Conservation (phyloP, 1,284 basidiomycete species). For the Erythrobasidium hasegawianum region DNA sequence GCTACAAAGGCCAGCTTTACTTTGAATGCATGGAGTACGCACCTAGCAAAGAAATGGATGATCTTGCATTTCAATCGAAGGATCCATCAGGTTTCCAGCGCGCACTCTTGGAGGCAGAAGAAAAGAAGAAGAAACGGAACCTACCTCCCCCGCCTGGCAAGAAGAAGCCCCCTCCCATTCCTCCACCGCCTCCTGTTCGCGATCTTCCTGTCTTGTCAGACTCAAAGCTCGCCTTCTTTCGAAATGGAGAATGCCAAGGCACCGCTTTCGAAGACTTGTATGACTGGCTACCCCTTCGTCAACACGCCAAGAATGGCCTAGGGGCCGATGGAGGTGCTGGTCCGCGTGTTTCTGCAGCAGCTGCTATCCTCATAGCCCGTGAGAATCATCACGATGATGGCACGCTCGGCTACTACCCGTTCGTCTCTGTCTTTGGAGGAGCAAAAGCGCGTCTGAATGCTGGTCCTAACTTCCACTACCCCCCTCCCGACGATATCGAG, state of each 20-base stretch:
- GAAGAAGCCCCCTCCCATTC: slow-evolving; percentile 35
- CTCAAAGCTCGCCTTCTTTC: slow-evolving; percentile 81
- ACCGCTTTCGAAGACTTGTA: slow-evolving; percentile 83
- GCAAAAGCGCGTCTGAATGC: slow-evolving; percentile 81
- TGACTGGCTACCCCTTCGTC: slow-evolving; percentile 81
- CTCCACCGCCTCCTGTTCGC: slow-evolving; percentile 54
- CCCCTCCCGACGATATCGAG: slow-evolving; percentile 65
- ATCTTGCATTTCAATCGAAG: slow-evolving; percentile 52
- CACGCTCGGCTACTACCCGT: slow-evolving; percentile 89
- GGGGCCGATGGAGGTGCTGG: background rate
- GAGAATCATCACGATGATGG: slow-evolving; percentile 90
- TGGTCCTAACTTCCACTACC: slow-evolving; percentile 75
- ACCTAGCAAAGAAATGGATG: slow-evolving; percentile 88
- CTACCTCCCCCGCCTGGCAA: slow-evolving; percentile 50
- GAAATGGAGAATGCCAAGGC: slow-evolving; percentile 84
- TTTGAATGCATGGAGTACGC: slow-evolving; percentile 92
- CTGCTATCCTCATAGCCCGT: slow-evolving; percentile 42
- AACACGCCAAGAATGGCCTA: slow-evolving; percentile 41
- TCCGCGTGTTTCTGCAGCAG: slow-evolving; percentile 16
- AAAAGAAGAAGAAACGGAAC: slow-evolving; percentile 50
- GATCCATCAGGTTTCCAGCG: slow-evolving; percentile 40
- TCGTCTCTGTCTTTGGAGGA: slow-evolving; percentile 87
- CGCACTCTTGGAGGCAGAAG: slow-evolving; percentile 46
- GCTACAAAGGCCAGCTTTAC: slow-evolving; percentile 92
- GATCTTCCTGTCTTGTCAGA: slow-evolving; percentile 66